phyloP scores from a whole-genome alignment of 2,329 filamentous ascomycete species.

The Simplicillium sp. region DNA sequence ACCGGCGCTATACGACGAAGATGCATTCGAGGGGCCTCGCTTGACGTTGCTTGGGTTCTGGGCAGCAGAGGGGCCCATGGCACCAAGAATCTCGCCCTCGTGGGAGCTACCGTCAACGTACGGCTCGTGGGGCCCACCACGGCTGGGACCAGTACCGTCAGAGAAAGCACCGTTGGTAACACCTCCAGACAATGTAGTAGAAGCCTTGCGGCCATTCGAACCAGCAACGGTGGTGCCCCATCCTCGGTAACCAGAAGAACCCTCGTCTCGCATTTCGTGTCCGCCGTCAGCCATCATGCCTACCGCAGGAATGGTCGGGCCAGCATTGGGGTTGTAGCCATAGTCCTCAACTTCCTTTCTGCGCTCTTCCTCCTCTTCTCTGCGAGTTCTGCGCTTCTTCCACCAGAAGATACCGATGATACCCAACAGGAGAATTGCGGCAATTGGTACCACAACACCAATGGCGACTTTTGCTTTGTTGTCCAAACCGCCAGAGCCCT shows the following conservation, averaged over 20 bases:
- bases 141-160: conserved; percentile 61
- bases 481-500: conserved; percentile 36
- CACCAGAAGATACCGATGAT: conserved; percentile 73
- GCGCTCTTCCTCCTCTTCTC: conserved; percentile 76
- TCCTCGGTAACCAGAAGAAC: conserved; percentile 74
- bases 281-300: conserved; percentile 38
- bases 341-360: conserved; percentile 97
- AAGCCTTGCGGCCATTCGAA: conserved; percentile 70
- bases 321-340: conserved; percentile 93
- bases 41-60: conserved; percentile 66
- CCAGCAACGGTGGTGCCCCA: conserved; percentile 73
- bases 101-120: conserved; percentile 42
- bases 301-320: conserved; percentile 61
- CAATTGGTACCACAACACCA: conserved; percentile 89
- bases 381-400: conserved; percentile 79
- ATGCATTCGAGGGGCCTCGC: conserved; percentile 88
- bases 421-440: conserved; percentile 72
- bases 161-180: conserved; percentile 57
- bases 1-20: conserved; percentile 84
- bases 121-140: conserved; percentile 55
- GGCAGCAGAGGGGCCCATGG: conserved; percentile 63
- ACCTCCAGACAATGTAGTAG: conserved; percentile 80
- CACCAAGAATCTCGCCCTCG: conserved; percentile 78
- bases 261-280: conserved; percentile 72
- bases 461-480: conserved; percentile 72